Evolutionary conservation across 2,329 filamentous ascomycete species (phyloP), one percentile per base, ranked within the genome.

Genomic region (Talaromyces sp.): DNA sequence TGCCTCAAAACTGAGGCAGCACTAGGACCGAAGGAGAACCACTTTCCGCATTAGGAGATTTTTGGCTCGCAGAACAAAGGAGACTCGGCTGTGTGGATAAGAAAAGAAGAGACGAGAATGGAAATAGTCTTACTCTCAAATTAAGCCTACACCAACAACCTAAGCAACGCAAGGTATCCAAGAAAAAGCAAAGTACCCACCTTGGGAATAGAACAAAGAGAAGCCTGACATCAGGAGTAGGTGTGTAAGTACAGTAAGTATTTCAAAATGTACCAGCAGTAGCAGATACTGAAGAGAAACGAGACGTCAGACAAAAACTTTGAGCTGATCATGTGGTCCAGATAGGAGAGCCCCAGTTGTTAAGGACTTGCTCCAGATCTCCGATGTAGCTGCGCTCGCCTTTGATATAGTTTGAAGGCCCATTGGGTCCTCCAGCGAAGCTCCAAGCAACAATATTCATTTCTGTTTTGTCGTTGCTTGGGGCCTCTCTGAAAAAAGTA

Each of bases 401-500:
- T 46, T 63, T 63, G 44, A 63, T 59, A 21, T 63, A 63, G 37
- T 63, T 57, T 6, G 42, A 44, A 21, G 46, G 14, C 7, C 61
- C 61, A 3, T 18, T 55, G n/a, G 55, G 25, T 3, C 61, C 61
- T 4, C 61, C 55, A 16, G 35, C 61, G 39, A 63, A 63, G 21
- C 61, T 63, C 61, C 61, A 63, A n/a, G 61, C 55, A 2, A 60
- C 56, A 37, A 63, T 63, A 46, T 63, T 63, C 25, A 63, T 16
- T 7, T 63, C 61, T 5, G 9, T 46, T 18, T 58, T 18, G 18
- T 63, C 61, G 14, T 59, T 55, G 48, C 37, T 63, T 39, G 52
- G 48, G 1, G 56, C 61, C 1, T 63, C 28, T 9, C 21, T 21
- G 2, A 63, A 63, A 18, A 63, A 63, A 9, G 56, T 60, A 11